Evolutionary conservation across 208 protist genomes (phyloP).

Genomic region (Leishmania aethiopica): DNA sequence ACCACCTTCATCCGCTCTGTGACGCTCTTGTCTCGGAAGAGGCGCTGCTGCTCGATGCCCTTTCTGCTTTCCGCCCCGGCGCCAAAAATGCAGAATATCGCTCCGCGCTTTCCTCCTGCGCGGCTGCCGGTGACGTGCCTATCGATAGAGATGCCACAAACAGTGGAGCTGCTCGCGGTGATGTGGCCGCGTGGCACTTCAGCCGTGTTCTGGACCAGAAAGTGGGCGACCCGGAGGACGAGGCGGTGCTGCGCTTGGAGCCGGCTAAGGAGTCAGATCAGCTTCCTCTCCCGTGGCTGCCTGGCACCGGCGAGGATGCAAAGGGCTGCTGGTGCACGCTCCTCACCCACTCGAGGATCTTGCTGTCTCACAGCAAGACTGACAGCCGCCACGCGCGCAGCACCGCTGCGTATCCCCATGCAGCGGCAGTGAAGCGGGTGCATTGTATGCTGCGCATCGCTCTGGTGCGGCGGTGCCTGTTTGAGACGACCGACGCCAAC

Average conservation of each 20-base stretch:
- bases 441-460: slow-evolving; percentile 16
- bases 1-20: slow-evolving; percentile 6
- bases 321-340: slow-evolving; percentile 26
- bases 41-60: not conserved
- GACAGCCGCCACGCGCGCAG: too few relatives aligned
- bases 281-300: slow-evolving; percentile 4
- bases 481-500: slow-evolving; percentile 2
- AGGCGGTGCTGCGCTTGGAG: not conserved
- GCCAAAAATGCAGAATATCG: not conserved
- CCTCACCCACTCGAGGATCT: slow-evolving; percentile 14
- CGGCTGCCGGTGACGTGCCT: not conserved
- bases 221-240: not conserved
- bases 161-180: not conserved
- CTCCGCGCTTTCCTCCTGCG: not conserved
- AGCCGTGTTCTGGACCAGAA: not conserved
- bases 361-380: not conserved
- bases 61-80: not conserved
- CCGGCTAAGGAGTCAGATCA: too few relatives aligned
- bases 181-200: not conserved
- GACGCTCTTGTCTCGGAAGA: slow-evolving; percentile 15
- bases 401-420: not conserved
- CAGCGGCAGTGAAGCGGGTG: not conserved
- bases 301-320: slow-evolving; percentile 19
- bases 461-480: slow-evolving; percentile 12
- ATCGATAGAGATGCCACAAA: not conserved